Base-by-base conservation (phyloP, 306 rosid species). In the Styphnolobium japonicum region DNA sequence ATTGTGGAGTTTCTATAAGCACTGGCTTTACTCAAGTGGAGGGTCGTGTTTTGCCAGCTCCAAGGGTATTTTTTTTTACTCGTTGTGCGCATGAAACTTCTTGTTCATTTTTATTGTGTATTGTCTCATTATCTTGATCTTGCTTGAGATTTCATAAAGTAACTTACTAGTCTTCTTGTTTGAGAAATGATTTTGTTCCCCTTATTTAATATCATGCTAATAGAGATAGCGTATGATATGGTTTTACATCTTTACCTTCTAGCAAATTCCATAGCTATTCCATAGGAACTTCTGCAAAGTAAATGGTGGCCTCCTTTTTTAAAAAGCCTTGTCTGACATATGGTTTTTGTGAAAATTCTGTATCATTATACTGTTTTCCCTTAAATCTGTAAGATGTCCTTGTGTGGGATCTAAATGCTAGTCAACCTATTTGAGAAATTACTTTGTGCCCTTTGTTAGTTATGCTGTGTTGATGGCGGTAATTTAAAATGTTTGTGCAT, bases 1-100 rank as follows among this genome's bases (percentile, higher is more conserved):
- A 80, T 18, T 91, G 97, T 64, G 96, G 98, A n/a, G 63, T 96
- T 73, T 42, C 91, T 63, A 93, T 96, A 62, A 88, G 72, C 79
- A 75, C 75, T 39, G 82, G 78, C 67, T 96, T 96, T 60, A 89
- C 95, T 18, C 93, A 96, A 84, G 97, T 96, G 34, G 99, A 96
- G 11, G 99, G 99, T 9, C 94, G 99, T 1, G 97, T 96, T 48
- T 84, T 96, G 66, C 94, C 89, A 37, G 94, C 98, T 14, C 99
- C 99, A 7, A 96, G 76, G 97, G 99, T 96, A 84, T 70, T 37
- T 43, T 27, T 9, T 78, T 23, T 23, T n/a, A n/a, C n/a, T 65
- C 27, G 64, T 36, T 84, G 27, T 60, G 43, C 39, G 23, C 25
- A 0, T 68, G 68, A 8, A 60, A 29, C 10, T 8, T 42, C 39